Evolutionary conservation across 805 yeast species (phyloP), one percentile per base, ranked within the genome.

Genomic region (Kodamaea hsintzibuensis): DNA sequence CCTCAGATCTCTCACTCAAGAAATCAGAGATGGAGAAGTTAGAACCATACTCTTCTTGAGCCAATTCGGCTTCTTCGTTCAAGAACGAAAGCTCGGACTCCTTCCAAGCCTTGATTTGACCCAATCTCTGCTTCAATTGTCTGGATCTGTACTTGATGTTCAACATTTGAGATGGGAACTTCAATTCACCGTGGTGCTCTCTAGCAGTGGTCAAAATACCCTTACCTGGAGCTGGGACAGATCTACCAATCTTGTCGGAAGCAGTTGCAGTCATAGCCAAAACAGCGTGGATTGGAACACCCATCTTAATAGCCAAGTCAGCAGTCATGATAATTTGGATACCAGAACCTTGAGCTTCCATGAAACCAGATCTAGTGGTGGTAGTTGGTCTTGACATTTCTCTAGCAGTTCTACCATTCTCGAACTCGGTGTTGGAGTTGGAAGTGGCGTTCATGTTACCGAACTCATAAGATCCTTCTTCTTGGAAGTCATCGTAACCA

Each of bases 321-420:
- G 98, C 99, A 61, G 85, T 83, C 99, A 95, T 95, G 60, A 95
- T 83, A 60, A 95, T 86, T 81, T 95, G 98, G 63, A 90, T 88
- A 85, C 99, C 99, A 51, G 98, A 84, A 82, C 99, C 99, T 78
- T 95, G 99, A 42, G 99, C 87, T 82, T 95, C 99, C 98, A 95
- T 95, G 81, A 95, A 95, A 64, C 99, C 99, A 64, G 87, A 82
- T 82, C 99, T 89, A 47, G 96, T 80, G 42, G 98, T 88, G 51
- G 99, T 92, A 52, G 98, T 83, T 54, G 99, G 99, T 78, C 99
- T 89, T 25, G 98, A 93, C 98, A 95, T 95, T 76, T 95, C 99
- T 55, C 87, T 81, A 62, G 99, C 98, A 50, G 98, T 90, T 80
- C 99, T 90, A 60, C 99, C 99, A 62, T 90, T 95, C 49, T 83